Evolutionary conservation across 805 yeast species (phyloP), one percentile per base, ranked within the genome.

Genomic region (Yarrowia sp.): DNA sequence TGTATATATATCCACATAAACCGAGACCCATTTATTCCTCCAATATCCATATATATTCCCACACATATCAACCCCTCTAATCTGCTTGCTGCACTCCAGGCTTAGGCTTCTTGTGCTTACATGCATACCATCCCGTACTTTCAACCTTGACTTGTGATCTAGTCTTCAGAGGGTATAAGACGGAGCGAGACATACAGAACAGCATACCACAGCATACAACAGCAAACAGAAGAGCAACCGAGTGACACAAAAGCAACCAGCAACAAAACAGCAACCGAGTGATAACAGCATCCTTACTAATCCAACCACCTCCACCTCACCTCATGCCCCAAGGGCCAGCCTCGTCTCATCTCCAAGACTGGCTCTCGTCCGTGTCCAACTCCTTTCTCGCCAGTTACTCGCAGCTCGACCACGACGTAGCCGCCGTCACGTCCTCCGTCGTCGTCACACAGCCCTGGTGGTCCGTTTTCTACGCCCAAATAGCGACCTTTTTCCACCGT

Each of bases 321-420:
- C 30, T 24, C 48, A 54, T 54, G 44, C 61, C 61, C 61, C 33
- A 2, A 36, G 61, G 46, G 46, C 44, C 3, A 10, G 9, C 35
- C 14, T 5, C 33, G 5, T 38, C 46, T 38, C 61, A 16, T 26
- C 21, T 35, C 41, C 58, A 33, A 7, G 58, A 51, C 58, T 54
- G 61, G 61, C 61, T 54, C 8, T 26, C 61, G 46, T 54, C 61
- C 26, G 61, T 54, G 44, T 36, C 61, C 11, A 3, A 11, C 46
- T n/a, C 33, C 36, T 54, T 54, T 54, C 61, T 54, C 61, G 61
- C 61, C 61, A 54, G 61, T 17, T 54, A 54, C 61, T 36, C 61
- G 17, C 46, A 54, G 24, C 61, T 54, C n/a, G 58, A 51, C 61
- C 46, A 54, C 16, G 36, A 33, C 16, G 32, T 35, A 8, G 1